Conservation (phyloP, 1,284 basidiomycete species). For the Leccinum ponderosum region DNA sequence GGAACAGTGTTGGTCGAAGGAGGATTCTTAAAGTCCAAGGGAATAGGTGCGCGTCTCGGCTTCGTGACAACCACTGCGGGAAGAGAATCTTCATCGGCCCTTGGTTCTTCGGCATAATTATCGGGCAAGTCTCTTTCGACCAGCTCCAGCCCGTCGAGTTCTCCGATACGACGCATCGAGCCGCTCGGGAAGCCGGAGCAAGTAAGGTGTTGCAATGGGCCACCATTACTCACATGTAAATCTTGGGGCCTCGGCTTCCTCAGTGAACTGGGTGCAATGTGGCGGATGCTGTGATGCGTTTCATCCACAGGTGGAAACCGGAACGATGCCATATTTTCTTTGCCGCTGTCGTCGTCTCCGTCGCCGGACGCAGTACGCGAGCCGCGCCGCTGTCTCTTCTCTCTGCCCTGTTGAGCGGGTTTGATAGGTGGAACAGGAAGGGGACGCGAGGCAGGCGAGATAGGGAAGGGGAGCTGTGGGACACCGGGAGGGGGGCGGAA, state of each 20-base stretch:
- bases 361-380: slow-evolving; percentile 42
- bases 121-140: slow-evolving; percentile 17
- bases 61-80: slow-evolving; percentile 41
- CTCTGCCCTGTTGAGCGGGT: slow-evolving; percentile 58
- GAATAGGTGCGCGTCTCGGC: slow-evolving; percentile 71
- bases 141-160: slow-evolving; percentile 13
- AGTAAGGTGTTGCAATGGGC: slow-evolving; percentile 58
- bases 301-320: slow-evolving; percentile 62
- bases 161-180: slow-evolving; percentile 26
- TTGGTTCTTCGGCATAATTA: slow-evolving; percentile 20
- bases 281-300: slow-evolving; percentile 51
- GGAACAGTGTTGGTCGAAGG: slow-evolving; percentile 74
- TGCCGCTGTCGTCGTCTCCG: slow-evolving; percentile 47
- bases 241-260: slow-evolving; percentile 23
- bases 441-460: slow-evolving; percentile 12
- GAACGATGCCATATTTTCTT: slow-evolving; percentile 66
- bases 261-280: slow-evolving; percentile 45
- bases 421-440: slow-evolving; percentile 36
- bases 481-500: no score
- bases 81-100: slow-evolving; percentile 32
- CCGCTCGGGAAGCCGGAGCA: slow-evolving; percentile 53
- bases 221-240: slow-evolving; percentile 32
- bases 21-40: slow-evolving; percentile 77
- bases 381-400: slow-evolving; percentile 68
- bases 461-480: no score